Conservation (phyloP, 2,329 filamentous ascomycete species). For the Cladophialophora exuberans region DNA sequence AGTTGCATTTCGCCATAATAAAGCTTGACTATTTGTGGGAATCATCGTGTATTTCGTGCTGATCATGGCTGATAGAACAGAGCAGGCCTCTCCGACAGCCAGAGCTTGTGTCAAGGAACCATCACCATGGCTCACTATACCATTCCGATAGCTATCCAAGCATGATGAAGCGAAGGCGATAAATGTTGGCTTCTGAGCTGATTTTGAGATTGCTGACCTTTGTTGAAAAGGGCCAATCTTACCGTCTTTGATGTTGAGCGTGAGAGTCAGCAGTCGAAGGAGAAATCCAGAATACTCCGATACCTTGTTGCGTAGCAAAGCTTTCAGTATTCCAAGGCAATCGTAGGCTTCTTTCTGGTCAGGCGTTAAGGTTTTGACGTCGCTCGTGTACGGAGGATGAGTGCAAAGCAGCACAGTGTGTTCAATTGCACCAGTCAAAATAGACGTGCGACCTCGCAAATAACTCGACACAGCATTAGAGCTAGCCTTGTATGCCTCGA, state of each 20-base stretch:
- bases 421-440: conserved; percentile 22
- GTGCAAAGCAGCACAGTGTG: conserved; percentile 20
- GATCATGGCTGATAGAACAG: conserved; percentile 71
- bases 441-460: conserved; percentile 4
- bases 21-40: conserved; percentile 68
- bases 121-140: conserved; percentile 19
- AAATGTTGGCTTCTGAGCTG: conserved; percentile 67
- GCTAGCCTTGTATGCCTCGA: conserved; percentile 25
- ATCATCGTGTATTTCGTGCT: conserved; percentile 78
- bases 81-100: conserved; percentile 57
- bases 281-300: conserved; percentile 74
- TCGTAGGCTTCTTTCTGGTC: conserved; percentile 30
- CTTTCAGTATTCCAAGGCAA: conserved; percentile 27
- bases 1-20: conserved; percentile 81
- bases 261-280: conserved; percentile 73
- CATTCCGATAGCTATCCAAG: conserved; percentile 23
- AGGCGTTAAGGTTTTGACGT: conserved; percentile 28
- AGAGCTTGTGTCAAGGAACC: conserved; percentile 14
- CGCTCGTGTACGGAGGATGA: conserved; percentile 34
- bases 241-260: conserved; percentile 51
- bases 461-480: conserved; percentile 16
- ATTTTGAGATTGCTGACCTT: conserved; percentile 21
- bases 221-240: conserved; percentile 11
- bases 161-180: conserved; percentile 71
- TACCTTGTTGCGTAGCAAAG: conserved; percentile 48